Base-by-base conservation (phyloP, 371 early-diverging fungal species). In the Mortierella sp. region DNA sequence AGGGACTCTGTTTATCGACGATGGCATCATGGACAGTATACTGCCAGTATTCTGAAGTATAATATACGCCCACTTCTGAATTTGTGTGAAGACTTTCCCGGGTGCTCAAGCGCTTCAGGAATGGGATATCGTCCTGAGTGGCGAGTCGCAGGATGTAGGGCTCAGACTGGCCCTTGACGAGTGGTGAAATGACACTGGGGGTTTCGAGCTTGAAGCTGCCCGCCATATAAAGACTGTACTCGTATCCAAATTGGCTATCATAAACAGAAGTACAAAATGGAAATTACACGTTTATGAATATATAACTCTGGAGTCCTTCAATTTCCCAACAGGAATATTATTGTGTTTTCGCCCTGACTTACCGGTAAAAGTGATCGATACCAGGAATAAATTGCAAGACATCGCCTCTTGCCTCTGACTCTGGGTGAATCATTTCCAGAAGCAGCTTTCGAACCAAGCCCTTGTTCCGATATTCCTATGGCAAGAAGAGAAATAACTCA, bases 211-310 rank as follows among this genome's bases (percentile, higher is more conserved):
- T 47, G 46, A 17, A 23, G 2, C 23, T 21, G 8, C 48, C 7
- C n/a, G 19, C 12, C 1, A 9, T 17, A 14, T 12, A 8, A 4
- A 75, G 17, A 3, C 60, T 51, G 21, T 68, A 75, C 24, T 69
- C 76, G 27, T 75, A 75, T 15, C 76, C 76, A 30, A 75, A 75
- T 56, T 64, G 69, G n/a, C 76, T 68, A 12, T 24, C 15, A 28
- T 43, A 17, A 19, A 19, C 31, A 37, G 23, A 0, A 15, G 24
- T 23, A 50, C 28, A 50, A 17, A 30, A 42, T 26, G 19, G n/a
- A 44, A 30, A 14, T 42, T 27, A 39, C 30, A 27, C 27, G 39
- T 39, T 39, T 14, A 3, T 39, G 39, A 14, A 11, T 39, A 39
- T 39, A 39, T n/a, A n/a, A n/a, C n/a, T n/a, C n/a, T n/a, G n/a